Evolutionary conservation across 371 early-diverging fungal species (phyloP).

Genomic region (Entomophthora muscae): DNA sequence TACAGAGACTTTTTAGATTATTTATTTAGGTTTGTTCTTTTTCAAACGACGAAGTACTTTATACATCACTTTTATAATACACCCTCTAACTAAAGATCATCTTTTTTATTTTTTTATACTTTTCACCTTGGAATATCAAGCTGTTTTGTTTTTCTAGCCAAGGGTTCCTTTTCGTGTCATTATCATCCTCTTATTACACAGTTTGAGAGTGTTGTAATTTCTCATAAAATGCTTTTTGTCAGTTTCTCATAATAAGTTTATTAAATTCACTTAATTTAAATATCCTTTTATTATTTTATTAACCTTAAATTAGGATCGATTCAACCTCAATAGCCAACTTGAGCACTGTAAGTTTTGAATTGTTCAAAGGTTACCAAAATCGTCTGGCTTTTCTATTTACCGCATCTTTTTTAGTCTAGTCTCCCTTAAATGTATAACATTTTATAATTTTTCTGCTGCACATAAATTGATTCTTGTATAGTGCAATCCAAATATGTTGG

Average conservation of each 20-base stretch:
- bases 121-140: background rate
- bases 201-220: too few relatives aligned
- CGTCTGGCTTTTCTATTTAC: background rate
- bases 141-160: background rate
- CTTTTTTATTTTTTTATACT: background rate
- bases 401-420: background rate
- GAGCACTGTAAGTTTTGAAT: conserved; percentile 40
- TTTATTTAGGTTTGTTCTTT: too few relatives aligned
- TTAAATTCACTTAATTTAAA: background rate
- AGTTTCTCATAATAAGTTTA: background rate
- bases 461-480: conserved; percentile 10
- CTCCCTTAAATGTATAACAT: background rate
- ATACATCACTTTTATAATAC: too few relatives aligned
- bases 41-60: too few relatives aligned
- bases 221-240: background rate
- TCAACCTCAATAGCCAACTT: conserved; percentile 62
- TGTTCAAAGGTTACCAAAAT: background rate
- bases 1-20: too few relatives aligned
- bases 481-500: conserved; percentile 79
- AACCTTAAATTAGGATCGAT: conserved; percentile 29
- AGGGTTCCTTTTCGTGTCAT: too few relatives aligned
- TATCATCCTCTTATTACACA: too few relatives aligned
- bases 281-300: background rate
- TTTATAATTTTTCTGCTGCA: background rate
- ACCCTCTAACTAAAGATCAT: background rate